Evolutionary conservation across 2,329 filamentous ascomycete genomes (phyloP).

Genomic region (Talaromyces sp.): DNA sequence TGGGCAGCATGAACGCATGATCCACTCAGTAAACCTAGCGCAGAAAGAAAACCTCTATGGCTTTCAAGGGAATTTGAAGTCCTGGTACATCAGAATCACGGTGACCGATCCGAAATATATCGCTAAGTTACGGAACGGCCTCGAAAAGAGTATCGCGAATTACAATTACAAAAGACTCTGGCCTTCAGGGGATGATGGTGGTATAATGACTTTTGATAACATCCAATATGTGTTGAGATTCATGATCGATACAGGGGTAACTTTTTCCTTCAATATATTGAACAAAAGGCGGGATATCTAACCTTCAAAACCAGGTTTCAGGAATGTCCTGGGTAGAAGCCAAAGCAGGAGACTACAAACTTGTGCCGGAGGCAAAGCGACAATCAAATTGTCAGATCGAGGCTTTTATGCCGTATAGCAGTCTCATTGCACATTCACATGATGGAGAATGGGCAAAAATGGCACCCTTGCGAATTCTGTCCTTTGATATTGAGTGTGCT

Average conservation of each 20-base stretch:
- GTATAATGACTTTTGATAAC: constrained; percentile 85
- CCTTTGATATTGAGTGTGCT: constrained; percentile 98
- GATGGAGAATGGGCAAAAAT: constrained; percentile 98
- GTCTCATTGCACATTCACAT: constrained; percentile 81
- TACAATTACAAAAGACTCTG: constrained; percentile 92
- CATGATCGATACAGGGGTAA: constrained; percentile 92
- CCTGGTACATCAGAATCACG: constrained; percentile 88
- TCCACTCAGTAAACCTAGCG: constrained; percentile 76
- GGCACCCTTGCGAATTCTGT: constrained; percentile 86
- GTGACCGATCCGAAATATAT: constrained; percentile 87
- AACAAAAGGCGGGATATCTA: constrained; percentile 9
- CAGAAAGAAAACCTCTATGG: constrained; percentile 89
- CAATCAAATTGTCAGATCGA: constrained; percentile 98
- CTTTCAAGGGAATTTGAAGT: constrained; percentile 89
- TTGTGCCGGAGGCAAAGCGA: constrained; percentile 63
- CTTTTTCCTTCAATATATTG: constrained; percentile 16
- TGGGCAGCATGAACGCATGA: constrained; percentile 67
- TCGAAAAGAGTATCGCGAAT: constrained; percentile 62
- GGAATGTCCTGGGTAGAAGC: constrained; percentile 98
- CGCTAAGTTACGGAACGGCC: constrained; percentile 66
- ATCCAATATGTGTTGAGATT: constrained; percentile 94
- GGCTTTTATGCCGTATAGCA: constrained; percentile 74
- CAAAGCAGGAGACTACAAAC: constrained; percentile 67
- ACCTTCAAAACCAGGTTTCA: constrained; percentile 56
- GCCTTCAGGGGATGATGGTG: constrained; percentile 63